Conservation (phyloP, 2,329 filamentous ascomycete genomes). For the Aspergillus awamori region DNA sequence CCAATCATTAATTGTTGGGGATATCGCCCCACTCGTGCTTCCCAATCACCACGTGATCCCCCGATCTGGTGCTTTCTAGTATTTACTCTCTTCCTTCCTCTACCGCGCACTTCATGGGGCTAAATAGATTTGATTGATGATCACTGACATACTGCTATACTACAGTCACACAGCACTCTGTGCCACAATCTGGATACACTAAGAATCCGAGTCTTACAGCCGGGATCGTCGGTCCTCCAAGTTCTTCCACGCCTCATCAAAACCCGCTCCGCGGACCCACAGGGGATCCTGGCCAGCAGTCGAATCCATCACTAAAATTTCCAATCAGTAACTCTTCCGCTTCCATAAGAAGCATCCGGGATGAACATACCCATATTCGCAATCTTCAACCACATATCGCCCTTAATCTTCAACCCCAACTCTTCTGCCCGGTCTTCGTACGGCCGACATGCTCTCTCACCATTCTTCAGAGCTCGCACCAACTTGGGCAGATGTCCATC, state of each 20-base stretch:
- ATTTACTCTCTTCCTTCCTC: too few species aligned
- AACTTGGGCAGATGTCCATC: slow-evolving; percentile 84
- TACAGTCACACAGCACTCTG: too few species aligned
- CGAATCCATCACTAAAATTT: slow-evolving; percentile 38
- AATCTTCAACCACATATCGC: slow-evolving; percentile 49
- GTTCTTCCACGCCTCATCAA: slow-evolving; percentile 46
- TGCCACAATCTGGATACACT: background rate
- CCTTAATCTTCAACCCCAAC: slow-evolving; percentile 40
- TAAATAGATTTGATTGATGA: too few species aligned
- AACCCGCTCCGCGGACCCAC: slow-evolving; percentile 47
- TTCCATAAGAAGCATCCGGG: background rate
- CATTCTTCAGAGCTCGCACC: slow-evolving; percentile 68
- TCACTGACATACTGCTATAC: background rate
- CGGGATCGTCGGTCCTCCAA: slow-evolving; percentile 10
- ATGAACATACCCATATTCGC: slow-evolving; percentile 47
- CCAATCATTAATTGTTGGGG: slow-evolving; percentile 34
- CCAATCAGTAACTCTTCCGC: background rate
- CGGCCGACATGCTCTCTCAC: slow-evolving; percentile 53
- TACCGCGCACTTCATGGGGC: too few species aligned
- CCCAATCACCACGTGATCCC: slow-evolving; percentile 34
- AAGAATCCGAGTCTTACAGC: background rate
- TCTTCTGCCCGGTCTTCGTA: slow-evolving; percentile 35
- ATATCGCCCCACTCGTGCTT: slow-evolving; percentile 26
- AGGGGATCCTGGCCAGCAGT: slow-evolving; percentile 29
- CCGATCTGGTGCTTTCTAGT: background rate